Base-by-base conservation (phyloP, 2,329 filamentous ascomycete genomes). In the Trichoderma breve region DNA sequence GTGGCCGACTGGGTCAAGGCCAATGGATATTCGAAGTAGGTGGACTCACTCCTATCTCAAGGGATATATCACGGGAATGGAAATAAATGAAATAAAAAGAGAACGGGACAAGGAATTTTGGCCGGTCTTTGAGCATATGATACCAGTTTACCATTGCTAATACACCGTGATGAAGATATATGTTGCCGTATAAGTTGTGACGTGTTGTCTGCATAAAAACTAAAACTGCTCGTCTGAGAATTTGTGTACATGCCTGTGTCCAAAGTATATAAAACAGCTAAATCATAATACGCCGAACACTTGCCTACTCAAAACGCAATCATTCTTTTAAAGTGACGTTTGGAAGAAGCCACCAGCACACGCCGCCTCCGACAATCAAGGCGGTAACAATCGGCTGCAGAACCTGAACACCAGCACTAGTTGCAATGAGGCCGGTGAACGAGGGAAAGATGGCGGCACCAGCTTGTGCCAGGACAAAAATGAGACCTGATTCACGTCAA, bases 381-480 rank as follows among this genome's bases (percentile, higher is more conserved):
- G n/a, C 26, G 5, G 43, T 24, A 32, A 68, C 36, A 39, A 61
- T 61, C 24, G 55, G 66, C 55, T 70, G 57, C 73, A 91, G 77
- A 3, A 88, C 87, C 72, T 83, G 78, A 0, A 90, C 88, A 1
- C 89, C 88, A 71, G 83, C 85, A 57, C 79, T 83, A 74, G 88
- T 82, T 3, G 91, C 90, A 77, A 93, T 89, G 2, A 90, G 90
- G 3, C 91, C 92, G 0, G 93, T 88, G 0, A 87, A 87, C 84
- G 94, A 84, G 65, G 92, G 85, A 80, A 93, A 79, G n/a, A 91
- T 76, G 1, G 92, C 91, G 0, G 90, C 92, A 0, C 93, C 93
- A 2, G 86, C 87, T 0, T 92, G 91, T 2, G 93, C 93, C 79
- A 95, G 90, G 0, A 93, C 92, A 1, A 92, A 90, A 0, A 91